Base-by-base conservation (phyloP, 305 asterid genomes). In the Ilex paraguariensis region DNA sequence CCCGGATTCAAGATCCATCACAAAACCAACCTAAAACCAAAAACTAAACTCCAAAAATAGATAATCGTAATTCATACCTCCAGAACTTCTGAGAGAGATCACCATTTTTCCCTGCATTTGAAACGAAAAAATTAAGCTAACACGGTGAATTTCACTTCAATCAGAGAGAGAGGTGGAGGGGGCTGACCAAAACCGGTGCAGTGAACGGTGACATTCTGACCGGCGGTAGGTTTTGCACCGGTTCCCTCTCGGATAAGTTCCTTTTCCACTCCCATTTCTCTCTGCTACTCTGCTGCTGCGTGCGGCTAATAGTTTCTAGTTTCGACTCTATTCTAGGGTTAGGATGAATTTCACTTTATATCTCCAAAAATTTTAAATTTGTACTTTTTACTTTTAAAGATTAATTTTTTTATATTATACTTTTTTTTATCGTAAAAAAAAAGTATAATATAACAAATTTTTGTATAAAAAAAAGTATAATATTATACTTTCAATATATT, bases 141-240 rank as follows among this genome's bases (percentile, higher is more conserved):
- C 7, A 3, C 15, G 57, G 12, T 5, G 3, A 59, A 31, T 21
- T 21, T 21, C 28, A 21, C 28, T 31, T 21, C 40, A 53, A 32
- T 10, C 31, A 31, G 15, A 5, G 49, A 21, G 45, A 55, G 62
- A 13, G 42, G 12, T 10, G 13, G 33, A 54, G 56, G 21, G 30
- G 14, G 46, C 66, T 54, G 10, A 70, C 98, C 97, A 60, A 68
- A 91, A 12, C 97, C 98, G 44, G 97, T 91, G 80, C 98, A 91
- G 85, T 91, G 95, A 69, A 91, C 98, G 31, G 96, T 87, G 56
- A 91, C 97, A 7, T 69, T 83, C 65, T 88, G 98, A 28, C 98
- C 98, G 32, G 68, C 61, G 40, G 51, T 66, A 4, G 96, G 98
- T 28, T 88, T 88, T 16, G 91, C 87, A 16, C 98, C 98, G 48